Evolutionary conservation across 768 basidiomycete genomes (phyloP).

Genomic region (Russula abietina): DNA sequence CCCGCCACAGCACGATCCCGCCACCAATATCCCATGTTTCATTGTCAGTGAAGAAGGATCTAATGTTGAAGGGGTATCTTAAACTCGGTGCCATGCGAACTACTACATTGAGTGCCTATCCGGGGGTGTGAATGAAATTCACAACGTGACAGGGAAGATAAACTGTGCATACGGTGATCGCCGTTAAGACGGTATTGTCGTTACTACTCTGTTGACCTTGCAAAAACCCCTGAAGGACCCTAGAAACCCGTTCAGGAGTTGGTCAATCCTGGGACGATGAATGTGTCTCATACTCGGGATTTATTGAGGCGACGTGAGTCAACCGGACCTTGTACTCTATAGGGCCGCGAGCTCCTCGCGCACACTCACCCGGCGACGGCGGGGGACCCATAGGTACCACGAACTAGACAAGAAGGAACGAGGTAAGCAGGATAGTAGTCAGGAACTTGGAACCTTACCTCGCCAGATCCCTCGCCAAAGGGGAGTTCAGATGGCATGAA

Average conservation of each 20-base stretch:
- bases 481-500: constrained; percentile 58
- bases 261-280: constrained; percentile 26
- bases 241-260: constrained; percentile 28
- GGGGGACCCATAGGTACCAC: constrained; percentile 45
- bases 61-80: constrained; percentile 63
- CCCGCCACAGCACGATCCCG: constrained; percentile 70
- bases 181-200: constrained; percentile 62
- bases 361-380: constrained; percentile 16
- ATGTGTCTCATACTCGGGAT: constrained; percentile 62
- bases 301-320: constrained; percentile 66
- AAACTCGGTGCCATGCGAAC: constrained; percentile 69
- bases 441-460: constrained; percentile 35
- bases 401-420: constrained; percentile 41
- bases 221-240: constrained; percentile 60
- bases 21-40: constrained; percentile 51
- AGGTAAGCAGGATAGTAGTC: constrained; percentile 1
- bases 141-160: not conserved
- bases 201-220: constrained; percentile 56
- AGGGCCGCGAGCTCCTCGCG: constrained; percentile 35
- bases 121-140: constrained; percentile 1
- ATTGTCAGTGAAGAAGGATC: constrained; percentile 63
- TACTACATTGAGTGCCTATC: constrained; percentile 65
- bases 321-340: constrained; percentile 64
- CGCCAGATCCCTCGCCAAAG: constrained; percentile 44
- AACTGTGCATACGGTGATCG: constrained; percentile 47